A percentile compares a stretch with the other conserved stretches of the same genome.
phyloP scores from a whole-genome alignment of 176 grass and related monocot genomes.

The Hordeum marinum region DNA sequence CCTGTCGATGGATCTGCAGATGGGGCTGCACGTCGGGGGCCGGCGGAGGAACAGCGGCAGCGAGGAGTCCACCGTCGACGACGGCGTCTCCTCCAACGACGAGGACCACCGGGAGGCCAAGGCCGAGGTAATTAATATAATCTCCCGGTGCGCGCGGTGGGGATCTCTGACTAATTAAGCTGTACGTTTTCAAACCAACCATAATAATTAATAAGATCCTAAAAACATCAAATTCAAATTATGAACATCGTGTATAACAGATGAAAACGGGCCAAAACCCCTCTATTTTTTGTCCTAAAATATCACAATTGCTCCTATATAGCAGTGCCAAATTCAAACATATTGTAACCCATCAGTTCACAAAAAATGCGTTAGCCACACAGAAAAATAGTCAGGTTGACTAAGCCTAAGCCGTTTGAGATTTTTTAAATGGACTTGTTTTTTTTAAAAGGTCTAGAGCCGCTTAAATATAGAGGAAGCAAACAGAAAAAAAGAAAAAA shows the following conservation, averaged over 20 bases:
- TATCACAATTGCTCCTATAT: no score
- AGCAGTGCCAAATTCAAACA: no score
- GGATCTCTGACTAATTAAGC: no score
- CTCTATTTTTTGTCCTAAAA: no score
- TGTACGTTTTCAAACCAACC: not conserved
- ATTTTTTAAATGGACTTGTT: not conserved
- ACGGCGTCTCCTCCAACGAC: constrained; percentile 36
- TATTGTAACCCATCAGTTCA: no score
- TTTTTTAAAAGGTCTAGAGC: no score
- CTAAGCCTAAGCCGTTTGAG: not conserved
- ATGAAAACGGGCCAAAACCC: no score
- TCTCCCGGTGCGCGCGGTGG: no score
- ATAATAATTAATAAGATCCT: not conserved
- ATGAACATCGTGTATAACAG: not conserved
- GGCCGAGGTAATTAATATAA: constrained; percentile 32
- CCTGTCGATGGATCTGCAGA: not conserved
- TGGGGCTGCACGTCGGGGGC: constrained; percentile 37
- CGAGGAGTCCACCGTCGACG: constrained; percentile 70
- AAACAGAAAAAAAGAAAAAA: not conserved
- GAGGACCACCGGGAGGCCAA: constrained; percentile 33
- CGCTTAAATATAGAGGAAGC: not conserved
- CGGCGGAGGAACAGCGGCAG: constrained; percentile 57
- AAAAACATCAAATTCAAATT: not conserved
- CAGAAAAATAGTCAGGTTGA: not conserved
- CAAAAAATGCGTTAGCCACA: no score